Conservation (phyloP, 2,329 filamentous ascomycete genomes). For the Fusarium sp. region DNA sequence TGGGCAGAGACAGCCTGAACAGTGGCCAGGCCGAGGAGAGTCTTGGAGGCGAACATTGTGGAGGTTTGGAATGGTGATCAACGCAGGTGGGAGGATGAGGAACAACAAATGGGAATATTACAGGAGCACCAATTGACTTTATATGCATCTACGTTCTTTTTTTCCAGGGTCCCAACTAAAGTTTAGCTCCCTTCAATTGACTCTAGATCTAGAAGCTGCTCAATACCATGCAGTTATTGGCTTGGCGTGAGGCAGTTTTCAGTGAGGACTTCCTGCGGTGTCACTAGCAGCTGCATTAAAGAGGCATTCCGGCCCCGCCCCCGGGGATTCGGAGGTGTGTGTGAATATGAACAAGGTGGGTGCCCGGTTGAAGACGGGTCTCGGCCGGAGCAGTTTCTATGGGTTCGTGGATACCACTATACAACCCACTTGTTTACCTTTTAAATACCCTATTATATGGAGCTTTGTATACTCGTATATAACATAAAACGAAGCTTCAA, state of each 20-base stretch:
- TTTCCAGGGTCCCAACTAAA: constrained; percentile 15
- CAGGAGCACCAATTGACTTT: constrained; percentile 23
- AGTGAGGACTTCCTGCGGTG: constrained; percentile 13
- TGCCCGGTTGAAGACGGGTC: constrained; percentile 18
- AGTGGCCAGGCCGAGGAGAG: constrained; percentile 51
- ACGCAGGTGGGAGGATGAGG: constrained; percentile 2
- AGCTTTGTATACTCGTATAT: neutral
- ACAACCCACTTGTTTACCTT: neutral
- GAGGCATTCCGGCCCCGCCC: constrained; percentile 12
- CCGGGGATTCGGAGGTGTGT: constrained; percentile 35
- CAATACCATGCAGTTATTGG: constrained; percentile 12
- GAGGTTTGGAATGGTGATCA: neutral
- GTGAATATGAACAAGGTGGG: constrained; percentile 22
- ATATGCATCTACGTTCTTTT: constrained; percentile 20
- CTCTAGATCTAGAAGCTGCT: constrained; percentile 15
- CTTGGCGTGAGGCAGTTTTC: constrained; percentile 40
- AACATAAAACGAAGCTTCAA: neutral
- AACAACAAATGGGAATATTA: neutral
- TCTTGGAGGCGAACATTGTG: constrained; percentile 48
- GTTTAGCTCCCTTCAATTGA: constrained; percentile 7
- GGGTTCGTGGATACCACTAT: neutral
- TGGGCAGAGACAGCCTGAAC: constrained; percentile 57
- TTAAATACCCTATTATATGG: no score
- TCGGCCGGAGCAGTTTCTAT: neutral
- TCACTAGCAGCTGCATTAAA: constrained; percentile 3